Evolutionary conservation across 306 rosid species (phyloP).

Genomic region (Acacia confusa): DNA sequence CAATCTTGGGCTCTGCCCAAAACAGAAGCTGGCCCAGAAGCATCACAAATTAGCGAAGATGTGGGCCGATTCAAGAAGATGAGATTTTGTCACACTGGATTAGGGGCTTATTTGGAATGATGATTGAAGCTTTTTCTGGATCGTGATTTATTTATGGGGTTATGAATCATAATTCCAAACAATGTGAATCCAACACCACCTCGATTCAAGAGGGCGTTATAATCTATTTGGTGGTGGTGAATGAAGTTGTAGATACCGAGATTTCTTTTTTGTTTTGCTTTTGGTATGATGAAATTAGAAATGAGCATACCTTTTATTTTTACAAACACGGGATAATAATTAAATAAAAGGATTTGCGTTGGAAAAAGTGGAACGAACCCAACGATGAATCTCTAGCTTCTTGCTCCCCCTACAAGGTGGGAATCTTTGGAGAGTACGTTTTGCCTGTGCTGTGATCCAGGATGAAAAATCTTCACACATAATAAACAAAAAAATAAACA

Average conservation of each 20-base stretch:
- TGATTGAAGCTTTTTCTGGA: neutral
- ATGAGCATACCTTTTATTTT: neutral
- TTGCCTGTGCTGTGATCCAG: neutral
- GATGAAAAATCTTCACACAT: no score
- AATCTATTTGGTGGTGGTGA: neutral
- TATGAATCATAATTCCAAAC: no score
- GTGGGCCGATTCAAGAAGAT: conserved; percentile 48
- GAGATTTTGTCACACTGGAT: conserved; percentile 37
- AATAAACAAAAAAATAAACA: no score
- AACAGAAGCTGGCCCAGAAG: neutral
- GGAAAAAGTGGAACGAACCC: neutral
- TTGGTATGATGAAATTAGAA: neutral
- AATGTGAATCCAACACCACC: conserved; percentile 32
- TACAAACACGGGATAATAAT: no score
- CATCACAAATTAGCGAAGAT: neutral
- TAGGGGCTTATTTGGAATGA: neutral
- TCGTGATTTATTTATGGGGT: no score
- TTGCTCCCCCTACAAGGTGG: neutral
- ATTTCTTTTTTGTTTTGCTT: neutral
- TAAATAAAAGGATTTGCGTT: neutral
- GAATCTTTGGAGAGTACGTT: neutral
- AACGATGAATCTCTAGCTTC: neutral
- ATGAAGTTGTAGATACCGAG: neutral
- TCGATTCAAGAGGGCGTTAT: conserved; percentile 40
- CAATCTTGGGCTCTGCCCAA: conserved; percentile 18